Evolutionary conservation across 2,329 filamentous ascomycete genomes (phyloP).

Genomic region (Aspergillus ibericus): DNA sequence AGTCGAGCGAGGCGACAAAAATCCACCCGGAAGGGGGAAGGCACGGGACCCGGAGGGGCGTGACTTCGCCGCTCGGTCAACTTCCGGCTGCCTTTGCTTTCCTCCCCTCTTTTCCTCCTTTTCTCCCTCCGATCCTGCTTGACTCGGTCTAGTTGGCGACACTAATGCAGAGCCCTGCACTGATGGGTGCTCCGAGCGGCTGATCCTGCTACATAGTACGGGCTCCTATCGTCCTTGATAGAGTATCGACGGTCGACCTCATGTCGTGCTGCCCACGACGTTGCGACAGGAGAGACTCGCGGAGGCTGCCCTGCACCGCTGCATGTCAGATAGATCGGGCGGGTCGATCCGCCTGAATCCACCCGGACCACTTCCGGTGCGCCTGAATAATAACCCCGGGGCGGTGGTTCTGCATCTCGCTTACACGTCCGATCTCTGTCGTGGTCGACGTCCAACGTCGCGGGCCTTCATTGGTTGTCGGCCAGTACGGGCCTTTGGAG

Average conservation of each 20-base stretch:
- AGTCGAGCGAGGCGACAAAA: constrained; percentile 5
- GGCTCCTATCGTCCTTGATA: too few relatives aligned
- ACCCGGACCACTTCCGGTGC: constrained; percentile 1
- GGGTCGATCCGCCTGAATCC: constrained; percentile 10
- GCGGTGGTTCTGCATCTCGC: not conserved
- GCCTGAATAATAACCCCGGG: not conserved
- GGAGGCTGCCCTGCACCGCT: not conserved
- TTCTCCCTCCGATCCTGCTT: not conserved
- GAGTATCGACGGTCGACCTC: too few relatives aligned
- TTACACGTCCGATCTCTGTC: not conserved
- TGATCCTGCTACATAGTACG: too few relatives aligned
- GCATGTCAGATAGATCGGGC: constrained; percentile 4
- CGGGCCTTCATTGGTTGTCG: not conserved
- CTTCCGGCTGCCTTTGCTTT: constrained; percentile 17
- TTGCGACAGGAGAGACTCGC: too few relatives aligned
- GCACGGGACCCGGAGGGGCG: constrained; percentile 9
- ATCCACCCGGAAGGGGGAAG: constrained; percentile 4
- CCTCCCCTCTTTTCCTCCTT: not conserved
- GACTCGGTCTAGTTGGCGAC: too few relatives aligned
- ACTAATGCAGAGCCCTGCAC: too few relatives aligned
- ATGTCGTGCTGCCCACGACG: too few relatives aligned
- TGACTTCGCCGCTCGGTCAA: constrained; percentile 24
- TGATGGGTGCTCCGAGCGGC: too few relatives aligned
- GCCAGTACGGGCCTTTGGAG: not conserved
- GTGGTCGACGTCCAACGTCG: not conserved